A percentile compares a stretch with the other conserved stretches of the same genome.
Conservation (phyloP, 2,329 filamentous ascomycete species). For the Monilinia fructigena region DNA sequence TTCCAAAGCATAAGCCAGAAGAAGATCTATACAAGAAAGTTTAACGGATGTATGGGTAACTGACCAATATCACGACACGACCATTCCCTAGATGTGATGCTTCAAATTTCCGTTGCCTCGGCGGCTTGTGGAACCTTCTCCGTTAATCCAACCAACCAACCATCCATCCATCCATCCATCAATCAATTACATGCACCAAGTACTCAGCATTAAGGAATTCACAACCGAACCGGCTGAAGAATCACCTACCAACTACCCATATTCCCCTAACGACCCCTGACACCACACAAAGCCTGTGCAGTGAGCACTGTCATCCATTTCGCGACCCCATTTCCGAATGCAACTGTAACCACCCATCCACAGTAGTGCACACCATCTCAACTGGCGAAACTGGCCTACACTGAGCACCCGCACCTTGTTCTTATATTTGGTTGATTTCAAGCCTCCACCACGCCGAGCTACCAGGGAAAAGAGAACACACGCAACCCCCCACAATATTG, state of each 20-base stretch:
- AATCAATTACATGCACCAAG: neutral
- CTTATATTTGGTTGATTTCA: slow-evolving; percentile 11
- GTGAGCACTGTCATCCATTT: slow-evolving; percentile 19
- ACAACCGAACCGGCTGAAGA: slow-evolving; percentile 17
- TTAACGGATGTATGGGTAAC: slow-evolving; percentile 2
- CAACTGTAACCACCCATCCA: slow-evolving; percentile 20
- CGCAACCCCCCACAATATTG: slow-evolving; percentile 18
- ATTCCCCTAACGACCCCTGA: slow-evolving; percentile 19
- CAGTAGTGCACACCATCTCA: slow-evolving; percentile 4
- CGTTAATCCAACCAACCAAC: neutral
- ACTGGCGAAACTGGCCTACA: slow-evolving; percentile 10
- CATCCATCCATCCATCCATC: neutral
- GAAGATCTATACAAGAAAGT: neutral
- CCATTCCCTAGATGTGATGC: neutral
- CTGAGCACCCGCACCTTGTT: slow-evolving; percentile 1
- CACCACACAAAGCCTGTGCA: slow-evolving; percentile 13
- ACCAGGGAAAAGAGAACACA: neutral
- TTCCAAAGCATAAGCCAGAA: neutral
- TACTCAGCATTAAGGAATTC: slow-evolving; percentile 10
- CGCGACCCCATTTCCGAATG: slow-evolving; percentile 22
- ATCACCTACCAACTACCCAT: slow-evolving; percentile 7
- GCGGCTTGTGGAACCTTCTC: slow-evolving; percentile 3
- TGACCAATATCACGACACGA: neutral
- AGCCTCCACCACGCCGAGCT: slow-evolving; percentile 12
- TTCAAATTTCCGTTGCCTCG: neutral